These are phyloP conservation scores for Aspergillus sojae DNA, from an alignment of 2,329 filamentous ascomycete genomes.

Conservation along the genomic window DNA sequence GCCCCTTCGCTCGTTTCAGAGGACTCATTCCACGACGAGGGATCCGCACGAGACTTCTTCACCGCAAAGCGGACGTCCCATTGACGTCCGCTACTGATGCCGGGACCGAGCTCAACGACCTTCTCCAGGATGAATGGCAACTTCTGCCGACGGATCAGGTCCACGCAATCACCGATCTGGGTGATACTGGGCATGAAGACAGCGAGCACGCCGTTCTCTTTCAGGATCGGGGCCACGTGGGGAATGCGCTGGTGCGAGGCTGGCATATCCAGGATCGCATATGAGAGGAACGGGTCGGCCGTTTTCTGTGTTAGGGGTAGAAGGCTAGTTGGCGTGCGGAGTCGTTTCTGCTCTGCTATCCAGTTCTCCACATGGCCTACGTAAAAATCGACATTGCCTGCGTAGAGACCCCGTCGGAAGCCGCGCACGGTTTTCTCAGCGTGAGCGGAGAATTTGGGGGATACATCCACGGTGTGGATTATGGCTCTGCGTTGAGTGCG, in stretches of 20 bases:
- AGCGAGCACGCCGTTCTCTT: constrained; percentile 65
- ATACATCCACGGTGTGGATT: constrained; percentile 74
- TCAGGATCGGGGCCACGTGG: constrained; percentile 56
- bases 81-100: constrained; percentile 48
- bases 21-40: constrained; percentile 31
- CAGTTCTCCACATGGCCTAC: constrained; percentile 67
- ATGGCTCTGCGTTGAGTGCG: constrained; percentile 63
- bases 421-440: constrained; percentile 66
- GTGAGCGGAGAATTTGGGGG: constrained; percentile 62
- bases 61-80: constrained; percentile 51
- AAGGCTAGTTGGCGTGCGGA: constrained; percentile 31
- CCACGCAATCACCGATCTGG: constrained; percentile 69
- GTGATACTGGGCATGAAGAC: constrained; percentile 79
- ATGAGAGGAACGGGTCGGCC: constrained; percentile 65
- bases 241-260: constrained; percentile 56
- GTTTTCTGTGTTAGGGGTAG: constrained; percentile 21
- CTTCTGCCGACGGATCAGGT: constrained; percentile 54
- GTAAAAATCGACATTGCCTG: constrained; percentile 72
- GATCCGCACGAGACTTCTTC: constrained; percentile 40
- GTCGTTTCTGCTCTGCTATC: constrained; percentile 56
- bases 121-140: constrained; percentile 56
- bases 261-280: constrained; percentile 75
- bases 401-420: constrained; percentile 72
- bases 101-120: constrained; percentile 49
- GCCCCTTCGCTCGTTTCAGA: constrained; percentile 19